Conservation (phyloP, 2,329 filamentous ascomycete genomes). For the Colletotrichum phormii region DNA sequence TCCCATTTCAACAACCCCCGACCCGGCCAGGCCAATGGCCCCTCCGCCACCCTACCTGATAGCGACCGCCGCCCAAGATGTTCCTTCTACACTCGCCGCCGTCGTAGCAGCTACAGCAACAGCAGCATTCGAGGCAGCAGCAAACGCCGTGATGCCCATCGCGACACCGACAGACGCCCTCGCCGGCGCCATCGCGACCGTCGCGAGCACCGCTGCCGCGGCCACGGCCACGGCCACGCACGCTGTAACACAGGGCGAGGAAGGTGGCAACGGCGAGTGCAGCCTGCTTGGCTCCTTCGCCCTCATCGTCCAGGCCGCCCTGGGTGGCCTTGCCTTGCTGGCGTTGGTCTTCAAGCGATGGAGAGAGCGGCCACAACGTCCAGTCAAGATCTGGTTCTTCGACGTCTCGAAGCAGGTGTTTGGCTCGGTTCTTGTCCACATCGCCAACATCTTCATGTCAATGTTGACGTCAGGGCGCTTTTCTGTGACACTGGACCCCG, state of each 20-base stretch:
- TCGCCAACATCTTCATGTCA: constrained; percentile 95
- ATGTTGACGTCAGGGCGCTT: constrained; percentile 93
- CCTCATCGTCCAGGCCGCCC: constrained; percentile 86
- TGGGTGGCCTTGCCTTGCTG: constrained; percentile 84
- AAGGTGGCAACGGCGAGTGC: constrained; percentile 76
- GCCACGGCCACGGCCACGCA: constrained; percentile 44
- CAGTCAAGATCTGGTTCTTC: constrained; percentile 97
- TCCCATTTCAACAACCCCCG: constrained; percentile 9
- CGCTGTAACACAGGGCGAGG: constrained; percentile 50
- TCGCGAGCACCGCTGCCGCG: constrained; percentile 44
- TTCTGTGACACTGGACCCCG: constrained; percentile 69
- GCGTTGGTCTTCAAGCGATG: constrained; percentile 94
- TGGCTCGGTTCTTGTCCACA: constrained; percentile 89
- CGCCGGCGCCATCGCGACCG: constrained; percentile 43
- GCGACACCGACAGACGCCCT: constrained; percentile 36
- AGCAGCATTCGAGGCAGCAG: constrained; percentile 8
- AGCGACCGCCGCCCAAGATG: constrained; percentile 33
- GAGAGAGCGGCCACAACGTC: constrained; percentile 90
- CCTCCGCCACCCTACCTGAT: constrained; percentile 34
- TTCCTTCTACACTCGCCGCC: constrained; percentile 26
- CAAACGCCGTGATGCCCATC: constrained; percentile 26
- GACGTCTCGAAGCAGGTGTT: constrained; percentile 98
- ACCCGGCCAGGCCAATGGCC: constrained; percentile 29
- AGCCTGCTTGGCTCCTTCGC: constrained; percentile 91
- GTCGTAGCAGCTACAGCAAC: constrained; percentile 23